Percentiles rank a stretch among this genome's conserved stretches.
Evolutionary conservation across 768 basidiomycete genomes (phyloP).

Genomic region (Termitomyces sp.): DNA sequence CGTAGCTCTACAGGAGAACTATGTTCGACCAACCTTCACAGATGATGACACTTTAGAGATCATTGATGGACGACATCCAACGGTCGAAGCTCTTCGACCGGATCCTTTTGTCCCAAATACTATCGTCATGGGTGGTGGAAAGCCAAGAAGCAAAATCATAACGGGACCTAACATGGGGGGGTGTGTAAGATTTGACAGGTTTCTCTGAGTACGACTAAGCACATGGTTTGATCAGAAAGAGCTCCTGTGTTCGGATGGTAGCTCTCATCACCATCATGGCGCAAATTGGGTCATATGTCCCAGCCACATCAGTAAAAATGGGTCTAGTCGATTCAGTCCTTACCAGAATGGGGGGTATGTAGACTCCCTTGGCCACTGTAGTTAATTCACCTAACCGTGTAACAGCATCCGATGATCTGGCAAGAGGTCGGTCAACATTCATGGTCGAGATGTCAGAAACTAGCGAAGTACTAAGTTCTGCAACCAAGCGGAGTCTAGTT

Average conservation of each 20-base stretch:
- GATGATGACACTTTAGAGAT: slow-evolving; percentile 71
- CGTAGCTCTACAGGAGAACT: slow-evolving; percentile 74
- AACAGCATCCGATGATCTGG: slow-evolving; percentile 83
- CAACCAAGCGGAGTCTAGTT: slow-evolving; percentile 76
- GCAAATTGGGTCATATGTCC: slow-evolving; percentile 93
- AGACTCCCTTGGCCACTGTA: neutral
- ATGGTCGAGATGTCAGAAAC: slow-evolving; percentile 98
- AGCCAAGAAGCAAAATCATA: slow-evolving; percentile 62
- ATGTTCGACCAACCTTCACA: slow-evolving; percentile 75
- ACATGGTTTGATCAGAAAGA: slow-evolving; percentile 53
- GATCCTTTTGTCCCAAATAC: slow-evolving; percentile 89
- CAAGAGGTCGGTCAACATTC: slow-evolving; percentile 87
- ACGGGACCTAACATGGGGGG: slow-evolving; percentile 89
- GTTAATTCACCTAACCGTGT: slow-evolving; percentile 2
- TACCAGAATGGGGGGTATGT: slow-evolving; percentile 86
- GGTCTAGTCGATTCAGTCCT: slow-evolving; percentile 83
- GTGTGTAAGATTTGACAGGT: slow-evolving; percentile 27
- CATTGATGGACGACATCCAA: slow-evolving; percentile 85
- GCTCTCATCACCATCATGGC: slow-evolving; percentile 80
- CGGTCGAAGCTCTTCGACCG: slow-evolving; percentile 76
- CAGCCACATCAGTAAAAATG: slow-evolving; percentile 70
- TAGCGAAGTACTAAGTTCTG: slow-evolving; percentile 78
- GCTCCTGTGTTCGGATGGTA: slow-evolving; percentile 77
- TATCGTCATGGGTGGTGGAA: slow-evolving; percentile 57
- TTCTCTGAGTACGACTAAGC: neutral